Evolutionary conservation across 345 rosid species (phyloP), one percentile per base, ranked within the genome.

Genomic region (Citrus maxima): DNA sequence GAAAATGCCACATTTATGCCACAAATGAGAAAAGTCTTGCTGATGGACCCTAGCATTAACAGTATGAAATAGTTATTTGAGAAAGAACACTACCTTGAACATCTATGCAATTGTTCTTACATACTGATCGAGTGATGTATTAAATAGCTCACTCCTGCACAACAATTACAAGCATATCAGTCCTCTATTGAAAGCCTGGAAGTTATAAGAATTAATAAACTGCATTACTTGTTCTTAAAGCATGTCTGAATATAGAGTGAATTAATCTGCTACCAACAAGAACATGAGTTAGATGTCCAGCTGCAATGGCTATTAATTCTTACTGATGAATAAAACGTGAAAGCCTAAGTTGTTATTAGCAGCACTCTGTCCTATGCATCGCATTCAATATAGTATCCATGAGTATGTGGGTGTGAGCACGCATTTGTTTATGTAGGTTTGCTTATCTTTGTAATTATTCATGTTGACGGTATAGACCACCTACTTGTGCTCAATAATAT

Each of bases 111-210:
- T 89, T 86, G 92, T 91, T 85, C 97, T 90, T 46, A 91, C 92
- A 28, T 92, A 90, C 82, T 92, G 98, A 80, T 90, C 95, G 55
- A 95, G 91, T 63, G 89, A 76, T 37, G 96, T 89, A 72, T 88
- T 83, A 85, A 91, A 93, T 69, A 93, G 76, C 66, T 90, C 95
- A 79, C 88, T 93, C 95, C 98, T 93, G 69, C 62, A 83, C 3
- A 74, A 73, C 75, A 72, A 49, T 65, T 73, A 51, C 58, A 75
- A 69, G 32, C n/a, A 0, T 37, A 66, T 37, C 37, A 56, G 51
- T 46, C 54, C 77, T 38, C 35, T 24, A 24, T 16, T 34, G 27
- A 16, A 16, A 18, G 40, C 42, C 2, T 67, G 46, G 35, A 69
- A 54, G 34, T 62, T 25, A 30, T 21, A 62, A 34, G 25, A 72